Conservation (phyloP, 345 rosid species). For the Gossypium australe region DNA sequence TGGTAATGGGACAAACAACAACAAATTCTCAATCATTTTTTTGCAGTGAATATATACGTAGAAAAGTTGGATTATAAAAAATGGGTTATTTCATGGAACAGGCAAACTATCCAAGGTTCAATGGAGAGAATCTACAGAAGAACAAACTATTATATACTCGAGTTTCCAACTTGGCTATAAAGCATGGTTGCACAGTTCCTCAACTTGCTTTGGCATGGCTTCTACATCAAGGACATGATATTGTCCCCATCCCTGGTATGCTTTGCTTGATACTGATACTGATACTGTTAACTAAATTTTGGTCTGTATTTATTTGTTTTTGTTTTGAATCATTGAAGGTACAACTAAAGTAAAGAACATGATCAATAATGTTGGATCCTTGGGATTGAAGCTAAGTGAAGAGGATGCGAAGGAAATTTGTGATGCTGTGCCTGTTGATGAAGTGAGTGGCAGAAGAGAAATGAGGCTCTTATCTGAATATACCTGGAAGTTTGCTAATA, state of each 20-base stretch:
- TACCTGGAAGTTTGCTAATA: constrained; percentile 9
- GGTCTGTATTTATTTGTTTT: too few species aligned
- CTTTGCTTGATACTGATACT: neutral
- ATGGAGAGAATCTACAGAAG: constrained; percentile 33
- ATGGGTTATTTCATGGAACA: constrained; percentile 4
- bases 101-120: constrained; percentile 34
- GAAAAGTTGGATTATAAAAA: neutral
- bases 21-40: neutral
- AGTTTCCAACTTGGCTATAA: constrained; percentile 26
- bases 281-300: too few species aligned
- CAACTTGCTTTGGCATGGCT: constrained; percentile 49
- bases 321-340: constrained; percentile 21
- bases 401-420: constrained; percentile 34
- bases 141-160: constrained; percentile 33
- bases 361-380: constrained; percentile 32
- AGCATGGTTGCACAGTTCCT: constrained; percentile 30
- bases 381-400: constrained; percentile 24
- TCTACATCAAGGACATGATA: constrained; percentile 40
- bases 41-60: neutral
- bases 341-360: constrained; percentile 41
- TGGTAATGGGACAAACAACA: constrained; percentile 10
- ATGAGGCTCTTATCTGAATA: neutral
- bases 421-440: constrained; percentile 31
- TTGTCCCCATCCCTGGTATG: constrained; percentile 42
- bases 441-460: constrained; percentile 30